Conservation (phyloP, 1,284 basidiomycete species). For the Testicularia cyperi region DNA sequence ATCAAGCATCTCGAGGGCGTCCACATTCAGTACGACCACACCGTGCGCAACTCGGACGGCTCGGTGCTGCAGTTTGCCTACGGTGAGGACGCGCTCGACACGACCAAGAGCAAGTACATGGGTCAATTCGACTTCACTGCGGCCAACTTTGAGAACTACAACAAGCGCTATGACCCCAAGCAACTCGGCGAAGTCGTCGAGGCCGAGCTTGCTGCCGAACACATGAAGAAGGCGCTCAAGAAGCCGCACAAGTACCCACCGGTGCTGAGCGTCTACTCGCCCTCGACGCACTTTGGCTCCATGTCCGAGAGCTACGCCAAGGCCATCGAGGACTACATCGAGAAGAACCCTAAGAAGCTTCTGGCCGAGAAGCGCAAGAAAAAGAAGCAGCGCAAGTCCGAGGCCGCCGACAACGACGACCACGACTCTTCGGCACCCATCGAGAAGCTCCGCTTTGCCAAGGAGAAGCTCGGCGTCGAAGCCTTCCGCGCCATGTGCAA, state of each 20-base stretch:
- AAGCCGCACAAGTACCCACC: slow-evolving; percentile 75
- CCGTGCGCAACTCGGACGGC: slow-evolving; percentile 90
- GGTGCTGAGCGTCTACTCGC: slow-evolving; percentile 74
- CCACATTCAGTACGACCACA: slow-evolving; percentile 95
- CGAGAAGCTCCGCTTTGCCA: slow-evolving; percentile 63
- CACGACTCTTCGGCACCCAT: slow-evolving; percentile 24
- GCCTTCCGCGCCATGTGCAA: slow-evolving; percentile 55
- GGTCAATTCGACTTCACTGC: slow-evolving; percentile 91
- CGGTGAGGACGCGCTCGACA: slow-evolving; percentile 93
- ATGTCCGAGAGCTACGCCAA: slow-evolving; percentile 91
- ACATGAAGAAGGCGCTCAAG: slow-evolving; percentile 92
- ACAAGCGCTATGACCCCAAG: slow-evolving; percentile 70
- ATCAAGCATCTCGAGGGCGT: slow-evolving; percentile 98
- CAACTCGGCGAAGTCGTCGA: slow-evolving; percentile 69
- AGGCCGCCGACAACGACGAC: slow-evolving; percentile 48
- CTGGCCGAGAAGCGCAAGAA: slow-evolving; percentile 67
- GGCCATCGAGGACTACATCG: slow-evolving; percentile 78
- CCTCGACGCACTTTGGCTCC: slow-evolving; percentile 78
- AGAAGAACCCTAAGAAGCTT: slow-evolving; percentile 75
- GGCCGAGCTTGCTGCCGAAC: slow-evolving; percentile 68
- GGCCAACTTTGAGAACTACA: slow-evolving; percentile 79
- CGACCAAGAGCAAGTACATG: slow-evolving; percentile 72
- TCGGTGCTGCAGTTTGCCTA: slow-evolving; percentile 96
- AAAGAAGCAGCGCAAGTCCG: slow-evolving; percentile 61
- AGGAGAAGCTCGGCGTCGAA: slow-evolving; percentile 55